Percentiles rank a stretch among this genome's conserved stretches.
Conservation (phyloP, 345 rosid genomes). For the Angophora floribunda region DNA sequence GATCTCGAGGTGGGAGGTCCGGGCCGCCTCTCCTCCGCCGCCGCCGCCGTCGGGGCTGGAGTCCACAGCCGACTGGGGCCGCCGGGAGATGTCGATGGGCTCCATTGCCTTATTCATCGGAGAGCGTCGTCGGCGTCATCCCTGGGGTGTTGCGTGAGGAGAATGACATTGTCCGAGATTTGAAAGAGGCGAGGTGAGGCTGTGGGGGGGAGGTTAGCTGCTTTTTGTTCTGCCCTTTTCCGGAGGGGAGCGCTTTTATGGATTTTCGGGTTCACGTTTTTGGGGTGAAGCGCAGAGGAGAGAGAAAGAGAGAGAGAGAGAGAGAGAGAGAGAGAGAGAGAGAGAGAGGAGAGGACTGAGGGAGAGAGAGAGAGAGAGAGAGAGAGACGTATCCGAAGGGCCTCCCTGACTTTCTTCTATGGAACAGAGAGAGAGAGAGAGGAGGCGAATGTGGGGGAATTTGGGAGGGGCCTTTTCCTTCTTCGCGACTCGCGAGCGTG, state of each 20-base stretch:
- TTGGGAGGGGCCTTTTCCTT: neutral
- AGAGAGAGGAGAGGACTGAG: neutral
- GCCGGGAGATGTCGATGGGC: neutral
- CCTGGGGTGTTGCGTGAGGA: neutral
- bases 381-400: neutral
- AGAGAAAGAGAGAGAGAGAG: neutral
- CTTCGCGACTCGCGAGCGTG: neutral
- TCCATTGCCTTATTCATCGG: neutral
- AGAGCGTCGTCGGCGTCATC: neutral
- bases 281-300: neutral
- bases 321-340: neutral
- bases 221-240: neutral
- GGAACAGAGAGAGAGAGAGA: neutral
- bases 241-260: neutral
- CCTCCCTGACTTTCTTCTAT: neutral
- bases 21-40: constrained; percentile 5
- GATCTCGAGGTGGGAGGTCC: constrained; percentile 69
- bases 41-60: constrained; percentile 8
- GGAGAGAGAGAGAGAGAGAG: neutral
- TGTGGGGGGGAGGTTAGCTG: neutral
- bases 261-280: neutral
- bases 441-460: neutral
- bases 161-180: neutral
- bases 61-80: neutral
- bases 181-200: neutral